phyloP scores from a whole-genome alignment of 1,139 yeast species.

The Yamadazyma sp. region DNA sequence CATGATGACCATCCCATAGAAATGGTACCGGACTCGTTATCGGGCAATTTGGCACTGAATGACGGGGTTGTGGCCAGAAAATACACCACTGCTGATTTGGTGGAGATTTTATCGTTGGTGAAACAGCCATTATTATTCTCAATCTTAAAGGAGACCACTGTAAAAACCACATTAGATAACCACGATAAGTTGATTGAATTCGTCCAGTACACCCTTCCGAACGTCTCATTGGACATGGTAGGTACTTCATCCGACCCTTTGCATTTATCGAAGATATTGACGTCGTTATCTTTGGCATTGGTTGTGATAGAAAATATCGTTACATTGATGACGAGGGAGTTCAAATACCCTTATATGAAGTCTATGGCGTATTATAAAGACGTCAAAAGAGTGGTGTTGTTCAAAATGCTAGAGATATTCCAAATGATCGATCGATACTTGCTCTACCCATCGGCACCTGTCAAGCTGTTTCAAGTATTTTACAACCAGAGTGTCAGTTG shows the following conservation, averaged over 20 bases:
- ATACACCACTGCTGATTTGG: conserved; percentile 21
- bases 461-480: conserved; percentile 29
- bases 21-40: conserved; percentile 15
- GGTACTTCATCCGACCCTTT: conserved; percentile 32
- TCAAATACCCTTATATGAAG: conserved; percentile 19
- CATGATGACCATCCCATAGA: conserved; percentile 19
- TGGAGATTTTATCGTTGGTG: conserved; percentile 22
- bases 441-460: conserved; percentile 13
- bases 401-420: conserved; percentile 28
- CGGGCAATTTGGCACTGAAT: conserved; percentile 6
- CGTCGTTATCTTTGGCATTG: conserved; percentile 30
- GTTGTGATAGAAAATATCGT: conserved; percentile 33
- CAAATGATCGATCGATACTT: conserved; percentile 24
- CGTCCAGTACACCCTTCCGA: conserved; percentile 21
- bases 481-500: conserved; percentile 35
- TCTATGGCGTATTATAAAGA: conserved; percentile 13
- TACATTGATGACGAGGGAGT: conserved; percentile 23
- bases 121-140: conserved; percentile 24
- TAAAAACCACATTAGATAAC: conserved; percentile 28
- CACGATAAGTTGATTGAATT: conserved; percentile 26
- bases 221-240: conserved; percentile 18
- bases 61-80: conserved; percentile 5
- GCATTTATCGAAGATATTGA: conserved; percentile 29
- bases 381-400: conserved; percentile 18
- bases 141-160: conserved; percentile 29